These are phyloP conservation scores for Lablab purpureus DNA, from an alignment of 306 rosid genomes.

Conservation along the genomic window DNA sequence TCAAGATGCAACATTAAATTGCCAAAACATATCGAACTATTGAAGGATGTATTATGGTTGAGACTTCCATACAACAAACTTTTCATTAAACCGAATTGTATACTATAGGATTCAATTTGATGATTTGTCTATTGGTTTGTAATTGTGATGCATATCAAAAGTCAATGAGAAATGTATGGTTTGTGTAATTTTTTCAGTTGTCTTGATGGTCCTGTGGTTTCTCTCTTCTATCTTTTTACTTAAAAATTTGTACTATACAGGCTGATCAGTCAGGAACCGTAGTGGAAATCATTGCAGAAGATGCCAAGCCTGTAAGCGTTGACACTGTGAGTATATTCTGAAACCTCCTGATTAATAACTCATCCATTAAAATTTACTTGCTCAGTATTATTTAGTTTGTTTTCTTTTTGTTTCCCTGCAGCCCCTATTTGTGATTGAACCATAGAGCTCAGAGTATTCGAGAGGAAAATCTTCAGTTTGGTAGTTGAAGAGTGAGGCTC, in stretches of 20 bases:
- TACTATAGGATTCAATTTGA: conserved; percentile 19
- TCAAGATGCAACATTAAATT: conserved; percentile 26
- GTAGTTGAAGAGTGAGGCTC: conserved; percentile 48
- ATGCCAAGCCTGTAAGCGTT: conserved; percentile 68
- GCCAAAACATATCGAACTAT: neutral
- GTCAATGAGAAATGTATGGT: neutral
- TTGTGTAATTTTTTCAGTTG: neutral
- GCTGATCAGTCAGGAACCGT: conserved; percentile 85
- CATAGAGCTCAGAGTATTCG: conserved; percentile 52
- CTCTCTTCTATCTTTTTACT: conserved; percentile 28
- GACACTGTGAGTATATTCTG: conserved; percentile 59
- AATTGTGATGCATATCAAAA: conserved; percentile 23
- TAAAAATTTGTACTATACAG: conserved; percentile 54
- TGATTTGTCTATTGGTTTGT: conserved; percentile 21
- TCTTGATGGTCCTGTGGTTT: conserved; percentile 17
- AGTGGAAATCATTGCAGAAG: conserved; percentile 64
- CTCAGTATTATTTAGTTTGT: conserved; percentile 6
- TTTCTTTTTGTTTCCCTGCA: conserved; percentile 49
- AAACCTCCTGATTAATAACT: conserved; percentile 16
- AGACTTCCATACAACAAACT: no score
- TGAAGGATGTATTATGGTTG: neutral
- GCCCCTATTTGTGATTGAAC: conserved; percentile 81
- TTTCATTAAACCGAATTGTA: neutral
- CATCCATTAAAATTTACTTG: conserved; percentile 9
- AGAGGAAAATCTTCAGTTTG: conserved; percentile 40